Base-by-base conservation (phyloP, 257 asterid genomes). In the Perilla frutescens region DNA sequence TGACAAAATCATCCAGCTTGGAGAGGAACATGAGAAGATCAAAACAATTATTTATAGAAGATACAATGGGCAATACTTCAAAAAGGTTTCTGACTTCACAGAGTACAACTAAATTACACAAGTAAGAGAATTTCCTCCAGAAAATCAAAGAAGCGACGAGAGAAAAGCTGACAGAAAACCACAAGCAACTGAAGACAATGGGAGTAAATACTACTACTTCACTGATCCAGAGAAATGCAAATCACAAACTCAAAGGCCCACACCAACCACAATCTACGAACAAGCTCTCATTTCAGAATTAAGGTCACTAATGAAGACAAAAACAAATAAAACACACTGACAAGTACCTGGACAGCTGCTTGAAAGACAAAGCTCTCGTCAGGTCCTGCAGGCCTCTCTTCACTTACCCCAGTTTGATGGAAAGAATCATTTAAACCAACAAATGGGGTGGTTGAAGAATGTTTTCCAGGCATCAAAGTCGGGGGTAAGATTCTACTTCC, bases 301-400 rank as follows among this genome's bases (percentile, higher is more conserved):
- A 34, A 45, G 36, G 54, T 29, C 48, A 60, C 59, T 66, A 70
- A 37, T 13, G 48, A 67, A 75, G 51, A 75, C 8, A 20, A 79
- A 67, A 45, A 66, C 39, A 3, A 44, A 72, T 68, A 47, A 66
- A 51, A 77, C 37, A 62, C 51, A 76, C 47, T 8, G 34, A 81
- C 29, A 76, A n/a, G 72, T 79, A 92, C 99, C 99, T 95, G 96
- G 71, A 95, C 82, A 84, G 97, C 98, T 74, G 96, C 98, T 86
- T 87, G 96, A 66, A 80, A 87, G 82, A 95, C 91, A 59, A 84
- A 83, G 73, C 96, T 90, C 87, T 95, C 99, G 73, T 95, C 99
- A 78, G 93, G 79, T 79, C 86, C 99, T 31, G 83, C 81, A 7
- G 76, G 78, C 74, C 86, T 82, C 80, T 94, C 98, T 77, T 92